Evolutionary conservation across 208 protist species (phyloP).

Genomic region (Leishmania braziliensis): DNA sequence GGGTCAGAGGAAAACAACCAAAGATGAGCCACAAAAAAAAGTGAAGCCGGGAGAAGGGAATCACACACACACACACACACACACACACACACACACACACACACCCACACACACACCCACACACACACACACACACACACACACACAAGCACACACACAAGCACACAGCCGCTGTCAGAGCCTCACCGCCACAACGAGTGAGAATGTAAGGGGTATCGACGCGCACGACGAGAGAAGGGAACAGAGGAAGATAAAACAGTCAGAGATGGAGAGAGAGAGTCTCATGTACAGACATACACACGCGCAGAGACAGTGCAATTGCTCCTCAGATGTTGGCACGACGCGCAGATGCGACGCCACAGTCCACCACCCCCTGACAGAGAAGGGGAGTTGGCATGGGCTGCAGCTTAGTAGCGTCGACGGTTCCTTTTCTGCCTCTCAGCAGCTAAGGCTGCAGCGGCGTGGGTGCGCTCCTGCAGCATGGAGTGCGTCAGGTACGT

Average conservation of each 20-base stretch:
- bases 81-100: background rate
- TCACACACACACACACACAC: background rate
- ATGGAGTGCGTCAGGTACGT: slow-evolving; percentile 66
- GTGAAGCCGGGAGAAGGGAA: background rate
- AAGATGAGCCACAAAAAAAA: background rate
- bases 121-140: background rate
- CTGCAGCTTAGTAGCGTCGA: slow-evolving; percentile 30
- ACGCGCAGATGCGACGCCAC: slow-evolving; percentile 8
- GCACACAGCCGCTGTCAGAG: background rate
- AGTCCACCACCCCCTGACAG: background rate
- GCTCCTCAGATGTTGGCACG: background rate
- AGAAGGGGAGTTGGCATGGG: background rate
- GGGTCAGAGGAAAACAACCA: background rate
- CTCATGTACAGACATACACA: background rate
- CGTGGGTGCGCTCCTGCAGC: slow-evolving; percentile 62
- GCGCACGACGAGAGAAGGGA: background rate
- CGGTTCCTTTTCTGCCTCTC: slow-evolving; percentile 57
- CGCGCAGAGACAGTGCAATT: slow-evolving; percentile 9
- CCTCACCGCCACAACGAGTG: background rate
- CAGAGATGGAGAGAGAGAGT: background rate
- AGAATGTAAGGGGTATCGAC: background rate
- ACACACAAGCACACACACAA: background rate
- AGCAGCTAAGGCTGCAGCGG: slow-evolving; percentile 36
- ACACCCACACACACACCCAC: background rate
- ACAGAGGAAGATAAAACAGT: background rate